A percentile compares a stretch with the other conserved stretches of the same genome.
These are phyloP conservation scores for Neurospora sublineolata DNA, from an alignment of 495 filamentous ascomycete species.

Conservation along the genomic window DNA sequence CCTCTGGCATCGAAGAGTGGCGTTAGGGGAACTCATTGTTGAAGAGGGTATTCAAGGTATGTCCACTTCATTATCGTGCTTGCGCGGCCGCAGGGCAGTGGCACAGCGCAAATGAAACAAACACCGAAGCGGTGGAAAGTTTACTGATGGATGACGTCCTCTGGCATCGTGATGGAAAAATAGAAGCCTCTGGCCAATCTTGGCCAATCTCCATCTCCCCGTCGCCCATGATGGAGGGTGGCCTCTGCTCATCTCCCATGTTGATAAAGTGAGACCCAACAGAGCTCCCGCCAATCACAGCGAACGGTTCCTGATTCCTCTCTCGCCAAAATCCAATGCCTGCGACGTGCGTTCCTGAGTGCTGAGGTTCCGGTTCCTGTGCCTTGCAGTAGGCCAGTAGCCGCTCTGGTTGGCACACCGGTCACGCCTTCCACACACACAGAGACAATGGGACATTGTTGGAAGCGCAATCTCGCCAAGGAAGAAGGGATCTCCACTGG, in stretches of 20 bases:
- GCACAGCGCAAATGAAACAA: neutral
- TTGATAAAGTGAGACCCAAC: neutral
- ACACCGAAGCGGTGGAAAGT: neutral
- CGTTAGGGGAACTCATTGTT: neutral
- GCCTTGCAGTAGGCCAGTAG: neutral
- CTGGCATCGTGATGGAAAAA: neutral
- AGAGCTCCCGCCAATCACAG: neutral
- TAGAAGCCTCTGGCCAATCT: neutral
- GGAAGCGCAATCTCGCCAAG: conserved; percentile 25
- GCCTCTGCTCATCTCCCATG: neutral
- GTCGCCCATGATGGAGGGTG: neutral
- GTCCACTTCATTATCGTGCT: neutral
- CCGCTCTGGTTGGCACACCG: neutral
- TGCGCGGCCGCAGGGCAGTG: neutral
- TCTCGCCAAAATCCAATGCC: neutral
- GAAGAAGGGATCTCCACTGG: conserved; percentile 13
- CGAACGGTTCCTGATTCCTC: neutral
- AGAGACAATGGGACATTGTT: neutral
- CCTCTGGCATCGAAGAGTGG: neutral
- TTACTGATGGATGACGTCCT: neutral
- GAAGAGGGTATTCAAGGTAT: neutral
- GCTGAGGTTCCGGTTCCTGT: neutral
- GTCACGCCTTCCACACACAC: neutral
- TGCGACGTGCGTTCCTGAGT: neutral
- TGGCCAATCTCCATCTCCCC: neutral